Evolutionary conservation across 2,329 filamentous ascomycete species (phyloP), one percentile per base, ranked within the genome.

Genomic region (Neonectria faginata): DNA sequence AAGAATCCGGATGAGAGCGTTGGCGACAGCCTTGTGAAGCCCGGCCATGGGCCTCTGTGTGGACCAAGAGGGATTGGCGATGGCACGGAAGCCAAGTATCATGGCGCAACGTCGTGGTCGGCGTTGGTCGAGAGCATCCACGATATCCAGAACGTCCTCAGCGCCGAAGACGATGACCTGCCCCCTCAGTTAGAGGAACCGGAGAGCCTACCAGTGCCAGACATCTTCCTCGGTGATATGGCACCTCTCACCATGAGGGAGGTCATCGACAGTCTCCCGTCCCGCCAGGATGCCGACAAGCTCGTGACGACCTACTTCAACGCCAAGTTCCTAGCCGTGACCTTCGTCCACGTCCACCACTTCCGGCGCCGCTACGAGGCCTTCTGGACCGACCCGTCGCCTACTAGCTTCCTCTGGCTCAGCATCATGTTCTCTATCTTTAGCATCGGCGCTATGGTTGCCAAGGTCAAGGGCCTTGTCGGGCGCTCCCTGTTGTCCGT

Each of bases 371-470:
- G 81, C 42, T 86, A 85, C 68, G 80, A 82, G 44, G 77, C 76
- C 5, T 85, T 86, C 66, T 85, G 84, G 84, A 67, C 69, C 27
- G 70, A 78, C 3, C 80, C 83, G 1, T 68, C 74, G 4, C 73
- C 75, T 0, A 75, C 80, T 3, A 81, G 79, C 64, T 73, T 84
- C 12, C 75, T 86, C 27, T 86, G 84, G 84, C 75, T 85, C 48
- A 85, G 83, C 67, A 81, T 84, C 42, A 75, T 86, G 52, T 83
- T 84, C 62, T 85, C 83, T 6, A 79, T 85, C 51, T 67, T 86
- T 42, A 78, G 77, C 64, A 77, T 79, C 4, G 82, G 82, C 1
- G 74, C 78, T 33, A 75, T 79, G 16, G 76, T 83, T 22, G 73
- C 75, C 25, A 71, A 74, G 42, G 63, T 70, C 54, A 77, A 79